A percentile compares a stretch with the other conserved stretches of the same genome.
phyloP scores from a whole-genome alignment of 148 eudicot species.

The Selenicereus undatus region DNA sequence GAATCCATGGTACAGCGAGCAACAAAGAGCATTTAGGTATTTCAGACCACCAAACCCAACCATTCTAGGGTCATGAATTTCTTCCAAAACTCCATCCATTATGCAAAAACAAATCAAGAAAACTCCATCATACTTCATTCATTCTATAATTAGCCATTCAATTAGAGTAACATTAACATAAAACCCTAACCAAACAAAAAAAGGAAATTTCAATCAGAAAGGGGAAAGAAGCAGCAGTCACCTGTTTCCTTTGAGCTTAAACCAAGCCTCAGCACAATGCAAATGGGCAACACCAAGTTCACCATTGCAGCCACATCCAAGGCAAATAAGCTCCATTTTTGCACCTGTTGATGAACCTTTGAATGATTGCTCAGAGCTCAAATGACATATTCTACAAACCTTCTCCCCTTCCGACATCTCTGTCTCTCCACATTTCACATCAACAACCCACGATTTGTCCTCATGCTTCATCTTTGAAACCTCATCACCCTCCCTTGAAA shows the following conservation, averaged over 20 bases:
- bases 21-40: too few relatives aligned
- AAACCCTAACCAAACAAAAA: background rate
- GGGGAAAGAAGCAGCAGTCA: conserved; percentile 17
- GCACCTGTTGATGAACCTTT: conserved; percentile 16
- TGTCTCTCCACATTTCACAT: conserved; percentile 30
- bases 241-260: conserved; percentile 71
- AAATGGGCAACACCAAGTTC: conserved; percentile 66
- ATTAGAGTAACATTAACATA: background rate
- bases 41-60: background rate
- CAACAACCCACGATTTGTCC: conserved; percentile 33
- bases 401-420: conserved; percentile 29
- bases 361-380: conserved; percentile 40
- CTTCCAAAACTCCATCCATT: background rate
- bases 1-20: too few relatives aligned
- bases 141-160: background rate
- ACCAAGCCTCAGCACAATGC: conserved; percentile 76
- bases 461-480: conserved; percentile 8
- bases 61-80: background rate
- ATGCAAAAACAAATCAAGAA: background rate
- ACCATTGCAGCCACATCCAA: conserved; percentile 75
- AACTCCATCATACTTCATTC: background rate
- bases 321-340: conserved; percentile 39
- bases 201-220: background rate
- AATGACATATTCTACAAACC: conserved; percentile 76
- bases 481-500: conserved; percentile 14